phyloP scores from a whole-genome alignment of 106 monocot genomes.

The Allium sativum region DNA sequence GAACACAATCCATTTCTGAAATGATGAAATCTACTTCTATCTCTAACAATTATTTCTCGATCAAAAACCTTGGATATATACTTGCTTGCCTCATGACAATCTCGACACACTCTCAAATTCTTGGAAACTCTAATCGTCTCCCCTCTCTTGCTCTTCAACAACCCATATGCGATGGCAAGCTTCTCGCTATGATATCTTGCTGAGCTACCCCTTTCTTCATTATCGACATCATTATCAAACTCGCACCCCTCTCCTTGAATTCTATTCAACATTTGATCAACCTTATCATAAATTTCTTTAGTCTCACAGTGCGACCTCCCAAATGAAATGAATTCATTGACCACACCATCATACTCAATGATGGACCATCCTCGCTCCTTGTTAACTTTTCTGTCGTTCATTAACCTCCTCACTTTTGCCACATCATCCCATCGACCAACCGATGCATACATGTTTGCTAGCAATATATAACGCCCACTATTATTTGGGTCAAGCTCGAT shows the following conservation, averaged over 20 bases:
- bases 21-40: constrained; percentile 74
- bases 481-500: constrained; percentile 58
- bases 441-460: constrained; percentile 58
- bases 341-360: constrained; percentile 50
- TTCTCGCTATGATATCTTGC: constrained; percentile 70
- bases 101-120: constrained; percentile 67
- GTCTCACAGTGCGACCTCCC: constrained; percentile 30
- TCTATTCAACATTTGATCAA: constrained; percentile 41
- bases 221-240: constrained; percentile 31
- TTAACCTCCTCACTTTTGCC: constrained; percentile 44
- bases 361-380: constrained; percentile 67
- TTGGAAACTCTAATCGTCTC: constrained; percentile 60
- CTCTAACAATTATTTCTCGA: constrained; percentile 55
- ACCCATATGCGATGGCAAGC: constrained; percentile 69
- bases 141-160: constrained; percentile 35
- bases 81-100: constrained; percentile 71
- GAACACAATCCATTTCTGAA: constrained; percentile 59
- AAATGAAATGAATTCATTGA: constrained; percentile 59
- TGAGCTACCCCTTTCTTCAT: constrained; percentile 46
- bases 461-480: constrained; percentile 59
- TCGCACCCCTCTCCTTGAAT: constrained; percentile 49
- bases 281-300: constrained; percentile 43
- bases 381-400: constrained; percentile 56
- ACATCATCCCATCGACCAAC: constrained; percentile 67
- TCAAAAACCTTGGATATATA: constrained; percentile 46